Evolutionary conservation across 2,329 filamentous ascomycete genomes (phyloP).

Genomic region (Alternaria ethzedia): DNA sequence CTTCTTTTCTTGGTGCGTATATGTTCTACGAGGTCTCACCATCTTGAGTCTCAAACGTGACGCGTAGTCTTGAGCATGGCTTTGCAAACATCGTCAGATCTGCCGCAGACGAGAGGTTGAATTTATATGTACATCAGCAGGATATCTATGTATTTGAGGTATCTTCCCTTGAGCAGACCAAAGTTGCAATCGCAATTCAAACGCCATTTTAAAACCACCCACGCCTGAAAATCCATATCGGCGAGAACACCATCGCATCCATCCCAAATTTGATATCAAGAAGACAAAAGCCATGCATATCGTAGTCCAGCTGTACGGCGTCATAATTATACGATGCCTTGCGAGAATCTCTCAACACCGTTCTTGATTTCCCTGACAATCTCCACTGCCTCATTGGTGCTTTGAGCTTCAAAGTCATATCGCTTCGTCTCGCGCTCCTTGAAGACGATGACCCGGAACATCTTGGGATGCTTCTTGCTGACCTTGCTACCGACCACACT

Average conservation of each 20-base stretch:
- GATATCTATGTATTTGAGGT: neutral
- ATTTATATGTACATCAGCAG: neutral
- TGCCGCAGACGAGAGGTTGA: neutral
- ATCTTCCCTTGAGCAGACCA: neutral
- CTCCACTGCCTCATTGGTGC: slow-evolving; percentile 73
- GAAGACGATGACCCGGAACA: slow-evolving; percentile 81
- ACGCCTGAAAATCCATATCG: neutral
- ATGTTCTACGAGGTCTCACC: neutral
- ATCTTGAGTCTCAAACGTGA: neutral
- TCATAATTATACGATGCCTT: slow-evolving; percentile 47
- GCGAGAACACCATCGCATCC: neutral
- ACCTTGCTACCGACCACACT: slow-evolving; percentile 84
- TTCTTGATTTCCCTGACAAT: slow-evolving; percentile 81
- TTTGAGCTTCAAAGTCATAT: slow-evolving; percentile 85
- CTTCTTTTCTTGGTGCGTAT: no score
- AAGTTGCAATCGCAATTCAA: neutral
- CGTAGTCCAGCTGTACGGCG: neutral
- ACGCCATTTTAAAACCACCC: neutral
- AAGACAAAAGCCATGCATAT: neutral
- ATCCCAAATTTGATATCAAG: neutral
- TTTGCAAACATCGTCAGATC: neutral
- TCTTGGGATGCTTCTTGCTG: slow-evolving; percentile 77
- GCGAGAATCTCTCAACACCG: slow-evolving; percentile 71
- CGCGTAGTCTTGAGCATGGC: neutral
- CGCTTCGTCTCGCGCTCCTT: slow-evolving; percentile 77